Conservation (phyloP, 495 filamentous ascomycete genomes). For the Poronia punctata region DNA sequence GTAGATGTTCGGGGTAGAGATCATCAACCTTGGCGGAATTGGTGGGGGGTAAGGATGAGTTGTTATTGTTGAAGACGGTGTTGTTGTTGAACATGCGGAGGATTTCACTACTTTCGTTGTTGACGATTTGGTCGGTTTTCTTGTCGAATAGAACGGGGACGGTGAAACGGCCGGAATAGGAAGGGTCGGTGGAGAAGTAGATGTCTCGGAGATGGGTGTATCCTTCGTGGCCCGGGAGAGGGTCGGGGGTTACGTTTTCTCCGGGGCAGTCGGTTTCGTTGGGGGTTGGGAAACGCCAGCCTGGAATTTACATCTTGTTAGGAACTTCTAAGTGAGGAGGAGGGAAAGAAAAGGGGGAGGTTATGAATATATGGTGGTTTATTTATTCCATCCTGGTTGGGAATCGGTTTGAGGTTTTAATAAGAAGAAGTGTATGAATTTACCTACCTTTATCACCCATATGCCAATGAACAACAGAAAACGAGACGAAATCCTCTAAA, state of each 20-base stretch:
- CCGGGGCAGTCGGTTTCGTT: constrained; percentile 53
- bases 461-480: constrained; percentile 63
- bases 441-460: constrained; percentile 43
- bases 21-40: too few relatives aligned
- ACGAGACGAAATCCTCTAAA: constrained; percentile 62
- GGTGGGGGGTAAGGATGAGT: too few relatives aligned
- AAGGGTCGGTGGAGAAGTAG: constrained; percentile 61
- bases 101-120: constrained; percentile 78
- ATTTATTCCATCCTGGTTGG: too few relatives aligned
- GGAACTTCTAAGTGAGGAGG: too few relatives aligned
- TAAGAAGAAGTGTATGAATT: background rate
- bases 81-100: constrained; percentile 67
- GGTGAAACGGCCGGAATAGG: constrained; percentile 66
- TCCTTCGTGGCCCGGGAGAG: constrained; percentile 55
- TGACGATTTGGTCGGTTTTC: constrained; percentile 63
- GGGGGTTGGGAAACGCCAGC: constrained; percentile 73
- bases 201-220: constrained; percentile 53
- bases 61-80: constrained; percentile 66
- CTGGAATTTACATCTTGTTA: constrained; percentile 25
- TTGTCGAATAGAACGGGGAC: constrained; percentile 75
- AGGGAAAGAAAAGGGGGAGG: background rate
- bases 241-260: constrained; percentile 47
- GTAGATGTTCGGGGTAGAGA: constrained; percentile 56
- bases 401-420: too few relatives aligned
- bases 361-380: too few relatives aligned